These are phyloP conservation scores for Myriosclerotinia scirpicola DNA, from an alignment of 2,329 filamentous ascomycete genomes.

Conservation along the genomic window DNA sequence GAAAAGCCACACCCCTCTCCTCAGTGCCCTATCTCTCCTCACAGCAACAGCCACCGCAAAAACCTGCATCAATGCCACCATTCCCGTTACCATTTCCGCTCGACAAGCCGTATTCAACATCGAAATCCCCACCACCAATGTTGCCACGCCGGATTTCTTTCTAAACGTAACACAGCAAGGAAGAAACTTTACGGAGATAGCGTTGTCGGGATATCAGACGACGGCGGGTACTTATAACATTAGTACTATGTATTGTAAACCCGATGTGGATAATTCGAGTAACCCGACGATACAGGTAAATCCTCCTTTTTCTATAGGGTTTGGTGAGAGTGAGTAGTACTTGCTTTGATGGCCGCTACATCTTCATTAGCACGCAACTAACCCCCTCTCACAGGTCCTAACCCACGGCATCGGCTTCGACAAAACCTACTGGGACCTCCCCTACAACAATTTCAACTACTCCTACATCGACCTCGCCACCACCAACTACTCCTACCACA, in stretches of 20 bases:
- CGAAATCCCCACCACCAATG: not conserved
- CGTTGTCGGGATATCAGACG: constrained; percentile 51
- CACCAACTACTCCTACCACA: constrained; percentile 23
- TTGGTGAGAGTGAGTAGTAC: not conserved
- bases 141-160: constrained; percentile 50
- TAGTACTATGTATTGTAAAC: constrained; percentile 43
- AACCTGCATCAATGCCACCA: not conserved
- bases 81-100: not conserved
- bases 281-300: not conserved
- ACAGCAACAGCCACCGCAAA: not conserved
- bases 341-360: too few relatives aligned
- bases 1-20: not conserved
- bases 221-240: constrained; percentile 57
- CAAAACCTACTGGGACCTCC: constrained; percentile 28
- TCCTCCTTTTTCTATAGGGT: too few relatives aligned
- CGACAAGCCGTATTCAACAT: not conserved
- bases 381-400: constrained; percentile 13
- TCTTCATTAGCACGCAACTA: not conserved
- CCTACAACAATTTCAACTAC: constrained; percentile 25
- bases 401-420: constrained; percentile 29
- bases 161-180: constrained; percentile 51
- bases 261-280: not conserved
- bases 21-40: not conserved
- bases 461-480: constrained; percentile 16
- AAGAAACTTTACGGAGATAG: constrained; percentile 49